Base-by-base conservation (phyloP, 2,329 filamentous ascomycete genomes). In the Colletotrichum agaves region DNA sequence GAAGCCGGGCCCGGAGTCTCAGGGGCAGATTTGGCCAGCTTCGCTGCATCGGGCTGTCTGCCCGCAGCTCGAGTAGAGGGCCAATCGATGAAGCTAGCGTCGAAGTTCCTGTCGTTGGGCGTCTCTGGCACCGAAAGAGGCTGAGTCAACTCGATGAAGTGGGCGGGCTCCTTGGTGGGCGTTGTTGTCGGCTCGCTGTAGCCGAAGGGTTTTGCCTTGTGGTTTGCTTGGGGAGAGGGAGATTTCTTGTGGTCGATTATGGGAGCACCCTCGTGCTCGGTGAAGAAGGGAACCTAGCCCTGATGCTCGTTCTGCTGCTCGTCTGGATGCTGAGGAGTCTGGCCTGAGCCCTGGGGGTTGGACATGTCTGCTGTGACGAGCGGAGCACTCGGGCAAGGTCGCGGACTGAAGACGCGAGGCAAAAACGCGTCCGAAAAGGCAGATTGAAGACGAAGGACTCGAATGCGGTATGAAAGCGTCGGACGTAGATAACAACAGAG, bases 261-360 rank as follows among this genome's bases (percentile, higher is more conserved):
- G 19, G 61, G 65, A 4, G 31, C 57, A 10, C 47, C 61, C 23
- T 65, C 55, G 3, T 68, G 61, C 19, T 68, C 65, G 5, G 65
- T 68, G 5, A 65, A 60, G 47, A 65, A 55, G 61, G 65, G 61
- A 3, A 49, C 31, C 65, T 68, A 68, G 33, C 55, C 47, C 46
- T 68, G 52, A 10, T 46, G 17, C 17, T 43, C 19, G 11, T 17
- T 17, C 4, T 37, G 19, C 12, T 43, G 39, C 7, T 31, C 10
- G 15, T 52, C 58, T 10, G 35, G 58, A 23, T 31, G 15, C 11
- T 43, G 21, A 23, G 58, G 23, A 5, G 33, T 33, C 39, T 43
- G 21, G 10, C 27, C 17, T 12, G 47, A 39, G 7, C 55, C 37
- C 13, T 58, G 39, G 11, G 52, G 27, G 23, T n/a, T 59, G 19